Base-by-base conservation (phyloP, 768 basidiomycete genomes). In the Lentinula raphanica region DNA sequence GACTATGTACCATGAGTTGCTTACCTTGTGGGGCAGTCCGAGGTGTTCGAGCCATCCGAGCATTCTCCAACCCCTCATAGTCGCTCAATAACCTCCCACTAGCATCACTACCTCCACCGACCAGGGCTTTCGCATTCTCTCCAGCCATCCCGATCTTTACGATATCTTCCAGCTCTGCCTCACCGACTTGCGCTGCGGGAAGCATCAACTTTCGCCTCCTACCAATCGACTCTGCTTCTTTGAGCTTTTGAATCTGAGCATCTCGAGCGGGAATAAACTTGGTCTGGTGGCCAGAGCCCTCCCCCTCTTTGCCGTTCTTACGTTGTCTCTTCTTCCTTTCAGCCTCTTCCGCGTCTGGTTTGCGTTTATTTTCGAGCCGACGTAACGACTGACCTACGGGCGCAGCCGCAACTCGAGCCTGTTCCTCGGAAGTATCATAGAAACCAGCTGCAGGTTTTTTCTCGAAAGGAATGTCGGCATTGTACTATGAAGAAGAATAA, bases 391-490 rank as follows among this genome's bases (percentile, higher is more conserved):
- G 92, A 3, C 95, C 95, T 27, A 98, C 88, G 1, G 92, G 96
- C 0, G 96, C 93, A n/a, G 85, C 78, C 13, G 90, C 84, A 38
- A 86, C 77, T 49, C 91, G 88, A 4, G 93, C 88, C 66, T 94
- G 88, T 68, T 99, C 97, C 63, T 96, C 97, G 0, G 88, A 82
- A 2, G 92, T 94, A 69, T 99, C 97, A 71, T 98, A 99, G 74
- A 99, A 99, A 0, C 97, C 97, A 9, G 95, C 74, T 0, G 93
- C 94, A 0, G 97, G 81, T 67, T 92, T 92, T 77, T 98, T 98
- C 76, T 99, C 97, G 69, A 98, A 98, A 0, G 97, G 97, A 63
- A 98, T 97, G 68, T 99, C 97, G 51, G 94, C 85, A 66, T 98
- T 99, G 75, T 98, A 99, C 91, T 97, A 62, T 31, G 63, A 5